phyloP scores from a whole-genome alignment of 2,329 filamentous ascomycete genomes.

The Erysiphe pulchra region DNA sequence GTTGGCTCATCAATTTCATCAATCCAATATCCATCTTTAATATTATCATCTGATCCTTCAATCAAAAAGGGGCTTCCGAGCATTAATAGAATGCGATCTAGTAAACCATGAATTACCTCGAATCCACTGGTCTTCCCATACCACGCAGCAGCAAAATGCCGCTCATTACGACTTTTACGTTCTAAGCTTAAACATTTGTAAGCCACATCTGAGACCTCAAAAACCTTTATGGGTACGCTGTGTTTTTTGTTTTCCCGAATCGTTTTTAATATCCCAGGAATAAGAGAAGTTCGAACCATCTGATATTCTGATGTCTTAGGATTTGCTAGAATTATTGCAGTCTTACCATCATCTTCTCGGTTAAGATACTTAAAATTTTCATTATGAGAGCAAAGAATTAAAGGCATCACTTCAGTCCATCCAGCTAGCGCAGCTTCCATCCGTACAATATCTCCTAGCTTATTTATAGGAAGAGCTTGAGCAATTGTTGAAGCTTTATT shows the following conservation, averaged over 20 bases:
- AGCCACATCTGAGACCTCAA: constrained; percentile 73
- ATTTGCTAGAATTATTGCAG: constrained; percentile 65
- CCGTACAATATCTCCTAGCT: constrained; percentile 76
- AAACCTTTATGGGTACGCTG: constrained; percentile 70
- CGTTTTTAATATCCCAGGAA: constrained; percentile 79
- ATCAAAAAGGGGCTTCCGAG: constrained; percentile 60
- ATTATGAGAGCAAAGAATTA: constrained; percentile 91
- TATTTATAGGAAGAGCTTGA: constrained; percentile 74
- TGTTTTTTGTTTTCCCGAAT: constrained; percentile 84
- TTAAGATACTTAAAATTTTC: constrained; percentile 96
- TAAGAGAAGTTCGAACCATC: constrained; percentile 63
- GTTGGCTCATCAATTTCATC: constrained; percentile 76
- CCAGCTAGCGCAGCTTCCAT: constrained; percentile 78
- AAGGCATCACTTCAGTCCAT: constrained; percentile 86
- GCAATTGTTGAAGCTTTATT: constrained; percentile 70
- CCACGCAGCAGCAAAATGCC: constrained; percentile 88
- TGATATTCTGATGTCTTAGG: constrained; percentile 88
- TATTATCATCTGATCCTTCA: constrained; percentile 30
- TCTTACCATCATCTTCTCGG: constrained; percentile 62
- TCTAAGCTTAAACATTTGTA: constrained; percentile 68
- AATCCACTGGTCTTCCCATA: constrained; percentile 89
- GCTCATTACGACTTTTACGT: constrained; percentile 72
- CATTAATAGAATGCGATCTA: constrained; percentile 86
- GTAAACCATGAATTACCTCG: constrained; percentile 78
- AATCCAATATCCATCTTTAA: constrained; percentile 70